Percentiles rank a stretch among this genome's conserved stretches.
These are phyloP conservation scores for Fusarium sp. DNA, from an alignment of 2,329 filamentous ascomycete species.

Conservation along the genomic window DNA sequence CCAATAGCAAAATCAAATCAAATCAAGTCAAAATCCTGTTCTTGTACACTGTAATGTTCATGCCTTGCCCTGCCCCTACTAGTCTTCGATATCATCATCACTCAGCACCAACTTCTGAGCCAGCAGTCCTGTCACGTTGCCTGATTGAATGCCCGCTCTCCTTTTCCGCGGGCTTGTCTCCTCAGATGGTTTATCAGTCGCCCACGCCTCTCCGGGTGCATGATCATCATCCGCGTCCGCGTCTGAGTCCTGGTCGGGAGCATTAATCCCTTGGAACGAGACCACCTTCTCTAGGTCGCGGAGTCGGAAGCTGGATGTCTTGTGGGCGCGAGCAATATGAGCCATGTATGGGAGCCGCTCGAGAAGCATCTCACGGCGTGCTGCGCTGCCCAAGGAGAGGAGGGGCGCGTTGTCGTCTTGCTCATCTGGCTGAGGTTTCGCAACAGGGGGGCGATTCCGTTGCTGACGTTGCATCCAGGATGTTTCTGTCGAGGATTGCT, in stretches of 20 bases:
- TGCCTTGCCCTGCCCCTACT: conserved; percentile 42
- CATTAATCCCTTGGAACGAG: conserved; percentile 70
- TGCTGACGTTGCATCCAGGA: conserved; percentile 53
- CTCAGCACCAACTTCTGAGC: conserved; percentile 78
- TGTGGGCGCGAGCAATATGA: conserved; percentile 66
- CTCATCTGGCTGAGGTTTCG: conserved; percentile 36
- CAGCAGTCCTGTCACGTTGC: conserved; percentile 56
- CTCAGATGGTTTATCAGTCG: conserved; percentile 71
- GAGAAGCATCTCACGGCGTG: conserved; percentile 80
- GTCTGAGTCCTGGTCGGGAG: conserved; percentile 60
- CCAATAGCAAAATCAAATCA: conserved; percentile 27
- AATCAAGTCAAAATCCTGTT: conserved; percentile 16
- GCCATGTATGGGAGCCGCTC: conserved; percentile 90
- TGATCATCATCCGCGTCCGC: conserved; percentile 60
- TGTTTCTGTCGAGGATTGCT: conserved; percentile 43
- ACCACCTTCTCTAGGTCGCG: conserved; percentile 76
- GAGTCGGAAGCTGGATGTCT: conserved; percentile 54
- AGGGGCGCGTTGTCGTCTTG: conserved; percentile 52
- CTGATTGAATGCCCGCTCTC: conserved; percentile 52
- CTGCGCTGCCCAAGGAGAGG: conserved; percentile 72
- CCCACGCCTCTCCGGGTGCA: conserved; percentile 63
- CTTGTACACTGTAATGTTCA: conserved; percentile 2
- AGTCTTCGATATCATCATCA: conserved; percentile 88
- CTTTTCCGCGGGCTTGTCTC: conserved; percentile 64
- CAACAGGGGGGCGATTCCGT: conserved; percentile 35